Conservation (phyloP, 176 grass and related monocot species). For the Paspalum notatum region DNA sequence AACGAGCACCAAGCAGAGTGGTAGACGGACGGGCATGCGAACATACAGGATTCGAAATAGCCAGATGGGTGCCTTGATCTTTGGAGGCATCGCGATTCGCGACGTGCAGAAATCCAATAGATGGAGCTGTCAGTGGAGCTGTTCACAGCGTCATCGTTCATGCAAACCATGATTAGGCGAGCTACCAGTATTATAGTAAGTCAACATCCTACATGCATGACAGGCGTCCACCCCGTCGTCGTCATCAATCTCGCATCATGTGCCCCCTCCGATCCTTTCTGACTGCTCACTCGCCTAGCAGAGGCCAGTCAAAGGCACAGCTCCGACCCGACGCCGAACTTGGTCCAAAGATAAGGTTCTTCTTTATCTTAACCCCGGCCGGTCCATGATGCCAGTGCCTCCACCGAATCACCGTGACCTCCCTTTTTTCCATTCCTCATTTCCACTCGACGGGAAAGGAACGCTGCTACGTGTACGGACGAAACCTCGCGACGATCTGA, state of each 20-base stretch:
- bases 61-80: neutral
- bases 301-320: no score
- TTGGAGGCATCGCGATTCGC: neutral
- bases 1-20: neutral
- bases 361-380: no score
- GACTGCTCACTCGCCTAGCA: no score
- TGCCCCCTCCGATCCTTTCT: neutral
- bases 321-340: neutral
- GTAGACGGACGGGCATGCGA: neutral
- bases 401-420: no score
- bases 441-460: neutral
- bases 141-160: neutral
- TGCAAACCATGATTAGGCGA: neutral
- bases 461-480: conserved; percentile 22
- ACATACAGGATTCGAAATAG: neutral
- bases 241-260: neutral
- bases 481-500: neutral
- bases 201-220: conserved; percentile 27
- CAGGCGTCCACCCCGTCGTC: conserved; percentile 11
- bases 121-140: neutral
- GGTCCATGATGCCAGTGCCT: no score
- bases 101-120: conserved; percentile 5
- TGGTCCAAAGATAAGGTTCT: conserved; percentile 18
- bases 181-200: neutral
- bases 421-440: no score